Evolutionary conservation across 495 filamentous ascomycete genomes (phyloP), one percentile per base, ranked within the genome.

Genomic region (Darksidea phi): DNA sequence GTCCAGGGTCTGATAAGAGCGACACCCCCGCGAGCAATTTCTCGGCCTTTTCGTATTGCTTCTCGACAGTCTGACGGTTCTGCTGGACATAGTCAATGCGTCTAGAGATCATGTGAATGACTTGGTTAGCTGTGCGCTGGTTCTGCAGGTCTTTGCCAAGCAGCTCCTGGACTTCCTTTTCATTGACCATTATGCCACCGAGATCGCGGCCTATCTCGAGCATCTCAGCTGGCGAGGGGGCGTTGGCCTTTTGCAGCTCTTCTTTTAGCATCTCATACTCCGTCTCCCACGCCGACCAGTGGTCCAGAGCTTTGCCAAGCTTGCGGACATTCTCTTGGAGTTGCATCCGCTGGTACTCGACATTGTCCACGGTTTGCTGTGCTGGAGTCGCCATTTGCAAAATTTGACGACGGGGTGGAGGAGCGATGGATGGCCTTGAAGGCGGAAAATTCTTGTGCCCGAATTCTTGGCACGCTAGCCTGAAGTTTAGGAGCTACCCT

Each of bases 201-300:
- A 83, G 80, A 25, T 80, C 70, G 15, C 68, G 70, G 24, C 78
- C 80, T 21, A 79, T 75, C 10, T 69, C 61, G 8, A 77, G 46
- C 70, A 77, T 56, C 28, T 63, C 37, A 21, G 25, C 17, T 5
- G 54, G 26, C 32, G 53, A 38, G 24, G 56, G 52, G 18, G 24
- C 11, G 20, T 54, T n/a, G 23, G 63, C 63, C 13, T 21, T 4
- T 45, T 76, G 66, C 26, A 98, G 81, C 64, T 91, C 89, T 56
- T 94, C 88, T 67, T 86, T 91, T 57, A 97, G 77, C 12, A 83
- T 85, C 63, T 95, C 90, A 72, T 97, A 98, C 65, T 97, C 95
- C 15, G 87, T 80, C 67, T 95, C 92, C 84, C 86, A 94, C 52
- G 82, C 85, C 67, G 89, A 86, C 94, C 93, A 97, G 74, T 92